These are phyloP conservation scores for Salix udensis DNA, from an alignment of 345 rosid species.

Conservation along the genomic window DNA sequence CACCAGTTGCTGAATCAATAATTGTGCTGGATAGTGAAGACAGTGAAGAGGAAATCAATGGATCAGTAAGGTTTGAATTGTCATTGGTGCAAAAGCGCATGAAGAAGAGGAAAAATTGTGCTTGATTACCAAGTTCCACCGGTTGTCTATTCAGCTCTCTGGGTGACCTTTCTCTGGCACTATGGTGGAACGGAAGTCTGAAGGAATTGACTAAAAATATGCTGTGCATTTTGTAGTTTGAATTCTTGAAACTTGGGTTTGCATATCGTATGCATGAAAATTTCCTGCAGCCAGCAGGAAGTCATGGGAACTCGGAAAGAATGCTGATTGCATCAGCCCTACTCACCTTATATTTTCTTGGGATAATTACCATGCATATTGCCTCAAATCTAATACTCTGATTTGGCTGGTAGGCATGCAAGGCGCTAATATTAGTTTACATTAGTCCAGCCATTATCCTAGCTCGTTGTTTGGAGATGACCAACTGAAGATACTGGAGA, in stretches of 20 bases:
- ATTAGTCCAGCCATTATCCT: too few relatives aligned
- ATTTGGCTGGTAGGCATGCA: background rate
- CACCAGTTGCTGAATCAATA: slow-evolving; percentile 36
- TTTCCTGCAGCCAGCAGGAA: background rate
- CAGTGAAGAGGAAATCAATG: slow-evolving; percentile 52
- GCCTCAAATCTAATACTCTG: background rate
- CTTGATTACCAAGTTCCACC: background rate
- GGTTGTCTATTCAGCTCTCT: background rate
- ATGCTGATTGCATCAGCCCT: background rate
- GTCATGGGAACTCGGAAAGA: background rate
- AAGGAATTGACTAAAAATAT: too few relatives aligned
- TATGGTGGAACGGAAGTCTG: too few relatives aligned
- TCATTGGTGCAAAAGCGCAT: slow-evolving; percentile 34
- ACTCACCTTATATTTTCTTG: background rate
- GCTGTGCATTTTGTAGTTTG: background rate
- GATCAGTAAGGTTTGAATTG: slow-evolving; percentile 29
- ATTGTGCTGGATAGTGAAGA: slow-evolving; percentile 79
- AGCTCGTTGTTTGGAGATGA: too few relatives aligned
- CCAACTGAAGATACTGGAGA: too few relatives aligned
- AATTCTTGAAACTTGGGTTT: background rate
- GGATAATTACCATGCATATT: background rate
- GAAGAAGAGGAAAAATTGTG: slow-evolving; percentile 26
- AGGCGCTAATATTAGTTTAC: too few relatives aligned
- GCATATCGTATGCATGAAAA: too few relatives aligned
- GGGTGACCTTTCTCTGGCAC: background rate